Evolutionary conservation across 805 yeast genomes (phyloP).

Genomic region (Aciculoconidium aculeatum): DNA sequence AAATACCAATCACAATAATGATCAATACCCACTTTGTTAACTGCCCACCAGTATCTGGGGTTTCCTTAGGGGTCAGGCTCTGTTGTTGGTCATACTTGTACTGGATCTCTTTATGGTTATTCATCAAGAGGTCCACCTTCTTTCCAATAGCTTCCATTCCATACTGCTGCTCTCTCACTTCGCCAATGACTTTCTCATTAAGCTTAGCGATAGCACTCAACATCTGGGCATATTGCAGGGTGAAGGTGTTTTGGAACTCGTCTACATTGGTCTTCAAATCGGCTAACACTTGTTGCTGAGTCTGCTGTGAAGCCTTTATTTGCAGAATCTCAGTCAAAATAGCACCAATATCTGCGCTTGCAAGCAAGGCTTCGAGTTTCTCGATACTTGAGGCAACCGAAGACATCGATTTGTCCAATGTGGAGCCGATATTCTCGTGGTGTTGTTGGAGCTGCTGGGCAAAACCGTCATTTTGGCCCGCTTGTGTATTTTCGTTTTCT

Average conservation of each 20-base stretch:
- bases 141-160: conserved; percentile 27
- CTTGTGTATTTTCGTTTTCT: conserved; percentile 1
- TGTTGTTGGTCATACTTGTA: conserved; percentile 18
- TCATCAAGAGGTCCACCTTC: conserved; percentile 37
- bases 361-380: no score
- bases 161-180: conserved; percentile 35
- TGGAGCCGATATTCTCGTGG: conserved; percentile 1
- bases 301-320: conserved; percentile 8
- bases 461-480: conserved; percentile 1
- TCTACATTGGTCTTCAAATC: conserved; percentile 15
- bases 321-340: conserved; percentile 1
- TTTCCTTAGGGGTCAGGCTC: conserved; percentile 5
- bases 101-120: conserved; percentile 32
- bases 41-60: conserved; percentile 17
- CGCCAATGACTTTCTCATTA: conserved; percentile 35
- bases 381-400: no score
- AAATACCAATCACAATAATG: conserved; percentile 34
- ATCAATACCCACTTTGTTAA: conserved; percentile 35
- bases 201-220: conserved; percentile 23
- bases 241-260: conserved; percentile 22
- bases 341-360: no score
- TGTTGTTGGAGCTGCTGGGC: conserved; percentile 4
- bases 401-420: not conserved
- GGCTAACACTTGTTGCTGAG: conserved; percentile 14
- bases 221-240: conserved; percentile 28